Percentiles rank a stretch among this genome's conserved stretches.
Evolutionary conservation across 1,139 yeast species (phyloP).

Genomic region (Sugiyamaella novakii): DNA sequence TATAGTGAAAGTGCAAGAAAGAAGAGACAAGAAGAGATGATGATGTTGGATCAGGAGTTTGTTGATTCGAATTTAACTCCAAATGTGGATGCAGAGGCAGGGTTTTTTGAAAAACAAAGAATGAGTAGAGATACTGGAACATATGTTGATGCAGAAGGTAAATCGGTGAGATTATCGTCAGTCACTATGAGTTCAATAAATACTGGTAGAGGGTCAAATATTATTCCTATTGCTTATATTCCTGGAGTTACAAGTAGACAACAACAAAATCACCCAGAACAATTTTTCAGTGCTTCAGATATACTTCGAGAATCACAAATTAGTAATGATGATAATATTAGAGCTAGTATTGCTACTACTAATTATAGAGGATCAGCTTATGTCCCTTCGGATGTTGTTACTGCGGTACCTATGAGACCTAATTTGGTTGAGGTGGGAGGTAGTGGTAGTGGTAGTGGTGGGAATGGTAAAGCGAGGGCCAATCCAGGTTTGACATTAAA

Average conservation of each 20-base stretch:
- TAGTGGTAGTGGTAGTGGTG: constrained; percentile 14
- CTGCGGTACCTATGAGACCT: constrained; percentile 40
- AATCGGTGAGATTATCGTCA: constrained; percentile 26
- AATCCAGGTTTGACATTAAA: constrained; percentile 17
- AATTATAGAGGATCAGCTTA: constrained; percentile 41
- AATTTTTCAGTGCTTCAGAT: constrained; percentile 31
- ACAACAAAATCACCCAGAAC: constrained; percentile 24
- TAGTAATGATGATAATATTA: constrained; percentile 26
- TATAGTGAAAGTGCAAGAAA: constrained; percentile 30
- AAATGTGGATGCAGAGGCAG: constrained; percentile 27
- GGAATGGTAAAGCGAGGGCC: constrained; percentile 3
- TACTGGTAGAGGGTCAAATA: constrained; percentile 74
- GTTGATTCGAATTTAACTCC: constrained; percentile 18
- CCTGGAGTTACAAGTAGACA: constrained; percentile 66
- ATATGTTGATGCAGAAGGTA: constrained; percentile 3
- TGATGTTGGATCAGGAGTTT: constrained; percentile 12
- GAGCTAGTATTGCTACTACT: constrained; percentile 39
- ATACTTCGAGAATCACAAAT: constrained; percentile 31
- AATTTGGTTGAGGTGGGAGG: constrained; percentile 37
- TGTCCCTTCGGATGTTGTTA: constrained; percentile 35
- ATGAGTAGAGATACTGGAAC: constrained; percentile 13
- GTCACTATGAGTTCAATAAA: constrained; percentile 33
- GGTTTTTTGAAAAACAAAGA: constrained; percentile 25
- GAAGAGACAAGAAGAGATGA: constrained; percentile 17
- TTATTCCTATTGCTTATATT: constrained; percentile 89